Evolutionary conservation across 768 basidiomycete genomes (phyloP).

Genomic region (Leucocoprinus leucothites): DNA sequence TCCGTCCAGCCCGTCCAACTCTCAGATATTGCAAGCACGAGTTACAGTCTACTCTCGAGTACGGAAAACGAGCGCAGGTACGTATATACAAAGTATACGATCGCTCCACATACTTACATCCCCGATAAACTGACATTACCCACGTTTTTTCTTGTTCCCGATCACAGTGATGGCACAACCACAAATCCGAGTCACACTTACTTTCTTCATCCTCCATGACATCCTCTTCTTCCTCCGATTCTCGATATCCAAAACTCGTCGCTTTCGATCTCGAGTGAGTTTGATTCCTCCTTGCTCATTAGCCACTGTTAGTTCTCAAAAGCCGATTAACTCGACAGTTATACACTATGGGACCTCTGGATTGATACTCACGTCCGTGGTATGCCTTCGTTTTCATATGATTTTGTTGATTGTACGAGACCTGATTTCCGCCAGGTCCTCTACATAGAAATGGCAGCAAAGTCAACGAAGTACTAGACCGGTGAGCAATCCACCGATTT

Average conservation of each 20-base stretch:
- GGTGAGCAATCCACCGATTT: constrained; percentile 22
- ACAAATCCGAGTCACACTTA: no score
- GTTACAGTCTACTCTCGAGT: no score
- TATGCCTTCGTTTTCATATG: constrained; percentile 15
- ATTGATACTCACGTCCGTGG: constrained; percentile 75
- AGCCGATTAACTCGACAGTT: no score
- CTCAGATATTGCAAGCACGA: no score
- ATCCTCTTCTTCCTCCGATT: not conserved
- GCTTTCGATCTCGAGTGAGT: constrained; percentile 81
- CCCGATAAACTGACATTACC: no score
- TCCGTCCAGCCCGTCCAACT: no score
- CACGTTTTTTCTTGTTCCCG: no score
- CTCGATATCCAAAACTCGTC: constrained; percentile 50
- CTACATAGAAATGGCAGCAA: constrained; percentile 44
- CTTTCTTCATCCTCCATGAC: no score
- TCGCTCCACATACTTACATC: no score
- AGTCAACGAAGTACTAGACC: constrained; percentile 50
- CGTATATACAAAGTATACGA: no score
- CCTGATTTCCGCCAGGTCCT: constrained; percentile 34
- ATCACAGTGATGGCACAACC: no score
- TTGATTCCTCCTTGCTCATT: not conserved
- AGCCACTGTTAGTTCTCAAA: not conserved
- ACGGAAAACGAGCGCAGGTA: no score
- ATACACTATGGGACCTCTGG: constrained; percentile 87
- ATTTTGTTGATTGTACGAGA: not conserved